These are phyloP conservation scores for Xylaria telfairii DNA, from an alignment of 495 filamentous ascomycete genomes.

Conservation along the genomic window DNA sequence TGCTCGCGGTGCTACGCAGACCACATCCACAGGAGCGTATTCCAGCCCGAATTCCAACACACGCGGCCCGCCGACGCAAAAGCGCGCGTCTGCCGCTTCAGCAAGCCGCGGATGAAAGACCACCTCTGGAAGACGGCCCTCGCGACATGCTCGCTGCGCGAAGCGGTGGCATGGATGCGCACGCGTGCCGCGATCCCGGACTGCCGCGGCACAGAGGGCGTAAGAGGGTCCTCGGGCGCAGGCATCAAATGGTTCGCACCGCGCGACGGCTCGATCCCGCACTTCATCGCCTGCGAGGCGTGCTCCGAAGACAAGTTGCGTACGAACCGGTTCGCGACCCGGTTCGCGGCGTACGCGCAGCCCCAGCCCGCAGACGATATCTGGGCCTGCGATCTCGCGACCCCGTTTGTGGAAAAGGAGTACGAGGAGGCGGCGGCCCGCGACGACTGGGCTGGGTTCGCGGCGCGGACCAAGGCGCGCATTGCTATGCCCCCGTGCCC, in stretches of 20 bases:
- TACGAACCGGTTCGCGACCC: constrained; percentile 35
- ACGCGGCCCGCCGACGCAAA: constrained; percentile 15
- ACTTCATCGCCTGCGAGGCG: constrained; percentile 43
- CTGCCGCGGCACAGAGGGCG: constrained; percentile 34
- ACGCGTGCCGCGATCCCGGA: constrained; percentile 27
- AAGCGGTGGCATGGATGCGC: constrained; percentile 27
- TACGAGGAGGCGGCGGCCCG: constrained; percentile 33
- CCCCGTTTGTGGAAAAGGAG: constrained; percentile 39
- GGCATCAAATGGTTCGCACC: constrained; percentile 30
- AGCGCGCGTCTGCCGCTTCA: constrained; percentile 29
- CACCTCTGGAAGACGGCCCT: constrained; percentile 19
- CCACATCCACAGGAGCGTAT: constrained; percentile 29
- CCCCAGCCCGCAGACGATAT: constrained; percentile 36
- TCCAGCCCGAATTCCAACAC: constrained; percentile 16
- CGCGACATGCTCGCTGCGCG: constrained; percentile 17
- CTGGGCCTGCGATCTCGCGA: constrained; percentile 44
- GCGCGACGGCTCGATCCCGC: constrained; percentile 33
- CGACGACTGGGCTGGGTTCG: constrained; percentile 43
- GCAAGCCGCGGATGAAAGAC: constrained; percentile 30
- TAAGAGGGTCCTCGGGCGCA: constrained; percentile 11
- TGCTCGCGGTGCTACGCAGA: constrained; percentile 40
- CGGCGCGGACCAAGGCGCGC: constrained; percentile 28
- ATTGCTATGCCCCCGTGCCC: constrained; percentile 36
- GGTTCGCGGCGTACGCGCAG: constrained; percentile 28
- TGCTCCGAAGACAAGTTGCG: constrained; percentile 46